These are phyloP conservation scores for Millerozyma miso DNA, from an alignment of 805 yeast genomes.

Conservation along the genomic window DNA sequence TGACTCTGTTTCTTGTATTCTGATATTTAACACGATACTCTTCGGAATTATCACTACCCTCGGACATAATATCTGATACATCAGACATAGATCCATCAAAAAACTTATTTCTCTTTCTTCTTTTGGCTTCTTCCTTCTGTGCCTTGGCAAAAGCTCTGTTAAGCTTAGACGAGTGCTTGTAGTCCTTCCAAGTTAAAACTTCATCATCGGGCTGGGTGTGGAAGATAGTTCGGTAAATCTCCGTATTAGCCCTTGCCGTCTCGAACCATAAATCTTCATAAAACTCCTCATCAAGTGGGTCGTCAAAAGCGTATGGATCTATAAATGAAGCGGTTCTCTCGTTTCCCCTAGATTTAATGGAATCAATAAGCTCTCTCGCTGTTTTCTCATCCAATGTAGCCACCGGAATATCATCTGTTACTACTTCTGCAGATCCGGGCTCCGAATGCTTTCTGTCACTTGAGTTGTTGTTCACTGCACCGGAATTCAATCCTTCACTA, in stretches of 20 bases:
- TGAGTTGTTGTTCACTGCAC: neutral
- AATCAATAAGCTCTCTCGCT: slow-evolving; percentile 35
- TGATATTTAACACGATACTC: slow-evolving; percentile 3
- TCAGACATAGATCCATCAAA: slow-evolving; percentile 12
- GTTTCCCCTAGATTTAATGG: slow-evolving; percentile 34
- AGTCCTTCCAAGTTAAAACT: slow-evolving; percentile 88
- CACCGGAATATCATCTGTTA: slow-evolving; percentile 31
- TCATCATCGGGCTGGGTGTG: slow-evolving; percentile 93
- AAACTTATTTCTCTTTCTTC: slow-evolving; percentile 16
- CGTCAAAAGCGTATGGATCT: slow-evolving; percentile 86
- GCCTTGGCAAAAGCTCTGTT: slow-evolving; percentile 50
- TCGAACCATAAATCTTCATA: slow-evolving; percentile 83
- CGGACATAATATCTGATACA: slow-evolving; percentile 12
- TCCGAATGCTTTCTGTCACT: slow-evolving; percentile 4
- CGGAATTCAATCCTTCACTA: slow-evolving; percentile 5
- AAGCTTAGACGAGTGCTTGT: slow-evolving; percentile 63
- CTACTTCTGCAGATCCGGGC: slow-evolving; percentile 3
- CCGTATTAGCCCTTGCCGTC: slow-evolving; percentile 78
- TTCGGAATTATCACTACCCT: slow-evolving; percentile 4
- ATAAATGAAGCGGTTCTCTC: slow-evolving; percentile 45
- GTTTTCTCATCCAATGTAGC: slow-evolving; percentile 42
- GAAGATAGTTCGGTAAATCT: slow-evolving; percentile 77
- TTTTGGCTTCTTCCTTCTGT: slow-evolving; percentile 33
- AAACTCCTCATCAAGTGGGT: slow-evolving; percentile 79
- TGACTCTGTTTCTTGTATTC: slow-evolving; percentile 22